These are phyloP conservation scores for Synchytrium microbalum DNA, from an alignment of 371 early-diverging fungal genomes.

Conservation along the genomic window DNA sequence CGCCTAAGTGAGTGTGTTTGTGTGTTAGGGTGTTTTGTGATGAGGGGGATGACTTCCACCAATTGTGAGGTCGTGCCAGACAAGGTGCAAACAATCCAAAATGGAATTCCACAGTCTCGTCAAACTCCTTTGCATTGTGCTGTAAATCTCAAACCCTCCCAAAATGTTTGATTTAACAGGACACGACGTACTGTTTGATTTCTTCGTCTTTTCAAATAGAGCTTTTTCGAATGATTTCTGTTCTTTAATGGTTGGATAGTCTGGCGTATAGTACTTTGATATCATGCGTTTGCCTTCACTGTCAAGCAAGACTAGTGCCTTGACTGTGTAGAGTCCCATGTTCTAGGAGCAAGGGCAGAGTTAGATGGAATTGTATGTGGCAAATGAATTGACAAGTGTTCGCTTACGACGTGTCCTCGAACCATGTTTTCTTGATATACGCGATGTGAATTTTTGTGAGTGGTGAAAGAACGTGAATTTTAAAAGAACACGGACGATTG, in stretches of 20 bases:
- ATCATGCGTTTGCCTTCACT: slow-evolving; percentile 85
- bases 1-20: slow-evolving; percentile 41
- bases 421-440: too few species aligned
- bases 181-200: slow-evolving; percentile 18
- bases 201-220: slow-evolving; percentile 79
- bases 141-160: slow-evolving; percentile 4
- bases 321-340: slow-evolving; percentile 60
- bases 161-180: slow-evolving; percentile 6
- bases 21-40: too few species aligned
- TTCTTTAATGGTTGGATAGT: slow-evolving; percentile 65
- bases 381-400: neutral
- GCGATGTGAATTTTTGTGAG: too few species aligned
- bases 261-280: slow-evolving; percentile 75
- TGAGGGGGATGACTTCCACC: too few species aligned
- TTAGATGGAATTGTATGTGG: too few species aligned
- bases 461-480: too few species aligned
- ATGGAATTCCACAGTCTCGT: too few species aligned
- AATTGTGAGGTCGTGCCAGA: too few species aligned
- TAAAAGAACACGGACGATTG: too few species aligned
- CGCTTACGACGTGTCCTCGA: neutral
- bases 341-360: slow-evolving; percentile 6
- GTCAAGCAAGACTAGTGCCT: slow-evolving; percentile 85
- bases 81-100: too few species aligned
- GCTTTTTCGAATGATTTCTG: slow-evolving; percentile 87
- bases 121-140: neutral